These are phyloP conservation scores for Przewalskia tangutica DNA, from an alignment of 257 asterid species.

Conservation along the genomic window DNA sequence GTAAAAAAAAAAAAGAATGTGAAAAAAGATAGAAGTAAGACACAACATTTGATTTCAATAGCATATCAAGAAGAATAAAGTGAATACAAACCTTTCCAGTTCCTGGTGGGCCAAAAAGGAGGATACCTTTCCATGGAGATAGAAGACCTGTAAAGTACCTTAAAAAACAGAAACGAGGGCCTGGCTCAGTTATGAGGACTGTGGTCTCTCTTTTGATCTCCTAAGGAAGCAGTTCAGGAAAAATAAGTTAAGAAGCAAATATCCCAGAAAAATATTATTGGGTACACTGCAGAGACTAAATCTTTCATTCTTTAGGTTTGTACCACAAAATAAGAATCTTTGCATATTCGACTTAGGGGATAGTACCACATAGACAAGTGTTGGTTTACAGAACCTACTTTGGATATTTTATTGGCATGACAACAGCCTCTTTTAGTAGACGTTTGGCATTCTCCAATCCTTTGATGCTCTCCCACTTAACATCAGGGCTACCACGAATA, in stretches of 20 bases:
- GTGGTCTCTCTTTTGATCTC: neutral
- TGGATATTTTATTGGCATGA: slow-evolving; percentile 96
- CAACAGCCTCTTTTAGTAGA: slow-evolving; percentile 91
- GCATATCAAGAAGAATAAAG: neutral
- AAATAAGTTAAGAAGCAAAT: neutral
- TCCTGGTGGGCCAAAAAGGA: slow-evolving; percentile 98
- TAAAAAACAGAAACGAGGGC: slow-evolving; percentile 7
- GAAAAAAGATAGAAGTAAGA: neutral
- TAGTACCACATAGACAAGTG: slow-evolving; percentile 6
- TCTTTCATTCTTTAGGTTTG: neutral
- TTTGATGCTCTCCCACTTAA: slow-evolving; percentile 79
- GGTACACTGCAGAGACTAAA: neutral
- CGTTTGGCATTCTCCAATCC: slow-evolving; percentile 87
- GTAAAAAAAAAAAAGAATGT: neutral
- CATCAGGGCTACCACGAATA: slow-evolving; percentile 88
- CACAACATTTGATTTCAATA: neutral
- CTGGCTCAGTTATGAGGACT: slow-evolving; percentile 3
- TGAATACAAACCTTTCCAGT: slow-evolving; percentile 75
- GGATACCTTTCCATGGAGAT: slow-evolving; percentile 97
- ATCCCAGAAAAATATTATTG: neutral
- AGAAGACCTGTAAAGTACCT: slow-evolving; percentile 96
- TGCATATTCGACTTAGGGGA: neutral
- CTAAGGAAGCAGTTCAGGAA: neutral
- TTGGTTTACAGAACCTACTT: slow-evolving; percentile 32
- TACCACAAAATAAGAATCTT: neutral